Conservation (phyloP, 2,329 filamentous ascomycete genomes). For the Pseudogymnoascus sp. region DNA sequence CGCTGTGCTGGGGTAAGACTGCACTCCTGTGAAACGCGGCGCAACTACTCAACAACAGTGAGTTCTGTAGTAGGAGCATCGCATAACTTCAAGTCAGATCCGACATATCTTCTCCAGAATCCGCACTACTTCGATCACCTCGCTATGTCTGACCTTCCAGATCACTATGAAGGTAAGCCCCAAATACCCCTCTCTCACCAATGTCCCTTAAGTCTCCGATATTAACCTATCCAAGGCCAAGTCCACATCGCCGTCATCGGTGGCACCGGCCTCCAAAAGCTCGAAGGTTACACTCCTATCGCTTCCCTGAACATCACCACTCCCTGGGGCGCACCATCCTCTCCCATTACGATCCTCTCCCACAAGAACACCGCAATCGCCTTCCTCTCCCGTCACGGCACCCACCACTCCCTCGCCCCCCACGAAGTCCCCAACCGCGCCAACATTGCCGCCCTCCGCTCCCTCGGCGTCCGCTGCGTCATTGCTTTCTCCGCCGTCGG, state of each 20-base stretch:
- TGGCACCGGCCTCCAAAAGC: slow-evolving; percentile 82
- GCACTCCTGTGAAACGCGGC: slow-evolving; percentile 4
- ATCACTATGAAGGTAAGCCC: slow-evolving; percentile 20
- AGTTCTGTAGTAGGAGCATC: background rate
- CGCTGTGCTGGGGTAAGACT: background rate
- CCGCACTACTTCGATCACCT: background rate
- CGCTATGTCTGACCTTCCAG: slow-evolving; percentile 24
- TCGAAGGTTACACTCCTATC: slow-evolving; percentile 78
- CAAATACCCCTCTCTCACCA: background rate
- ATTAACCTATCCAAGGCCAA: slow-evolving; percentile 39
- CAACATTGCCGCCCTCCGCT: slow-evolving; percentile 95
- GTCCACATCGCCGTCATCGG: slow-evolving; percentile 85
- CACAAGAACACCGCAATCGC: slow-evolving; percentile 76
- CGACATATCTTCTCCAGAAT: background rate
- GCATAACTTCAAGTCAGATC: background rate
- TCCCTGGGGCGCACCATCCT: slow-evolving; percentile 76
- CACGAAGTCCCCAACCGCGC: slow-evolving; percentile 92
- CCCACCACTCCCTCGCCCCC: slow-evolving; percentile 80
- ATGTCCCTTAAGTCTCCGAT: background rate
- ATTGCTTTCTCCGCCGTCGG: slow-evolving; percentile 95
- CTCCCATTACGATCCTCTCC: slow-evolving; percentile 76
- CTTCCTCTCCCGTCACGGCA: slow-evolving; percentile 87
- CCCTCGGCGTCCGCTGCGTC: slow-evolving; percentile 79
- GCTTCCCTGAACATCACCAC: slow-evolving; percentile 69
- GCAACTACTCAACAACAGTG: background rate